phyloP scores from a whole-genome alignment of 1,284 basidiomycete species.

The Fomitiporia mediterranea region DNA sequence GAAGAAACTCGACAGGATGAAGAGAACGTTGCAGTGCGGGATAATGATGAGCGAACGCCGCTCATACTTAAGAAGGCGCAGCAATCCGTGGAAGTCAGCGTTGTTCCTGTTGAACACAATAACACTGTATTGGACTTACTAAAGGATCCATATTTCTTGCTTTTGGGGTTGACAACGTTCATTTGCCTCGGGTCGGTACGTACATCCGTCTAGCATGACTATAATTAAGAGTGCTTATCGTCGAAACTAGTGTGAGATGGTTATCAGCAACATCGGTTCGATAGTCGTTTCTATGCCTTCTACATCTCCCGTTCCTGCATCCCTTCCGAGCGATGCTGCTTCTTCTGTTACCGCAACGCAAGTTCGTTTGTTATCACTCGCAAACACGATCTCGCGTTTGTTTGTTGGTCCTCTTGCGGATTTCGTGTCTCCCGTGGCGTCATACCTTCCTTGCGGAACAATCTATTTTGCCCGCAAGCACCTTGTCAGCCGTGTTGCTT shows the following conservation, averaged over 20 bases:
- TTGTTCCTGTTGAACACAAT: slow-evolving; percentile 28
- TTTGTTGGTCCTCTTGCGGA: slow-evolving; percentile 67
- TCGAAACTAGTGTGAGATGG: slow-evolving; percentile 63
- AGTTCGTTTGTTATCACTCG: slow-evolving; percentile 63
- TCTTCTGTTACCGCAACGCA: slow-evolving; percentile 46
- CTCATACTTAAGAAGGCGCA: slow-evolving; percentile 31
- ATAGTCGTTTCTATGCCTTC: slow-evolving; percentile 61
- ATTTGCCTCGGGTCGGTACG: slow-evolving; percentile 61
- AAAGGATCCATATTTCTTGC: slow-evolving; percentile 58
- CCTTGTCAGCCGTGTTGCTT: slow-evolving; percentile 53
- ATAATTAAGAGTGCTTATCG: background rate
- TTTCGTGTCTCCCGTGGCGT: slow-evolving; percentile 55
- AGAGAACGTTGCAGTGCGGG: slow-evolving; percentile 4
- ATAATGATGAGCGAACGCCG: slow-evolving; percentile 37
- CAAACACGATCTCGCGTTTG: slow-evolving; percentile 69
- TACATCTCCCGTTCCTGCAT: slow-evolving; percentile 23
- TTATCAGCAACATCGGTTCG: slow-evolving; percentile 73
- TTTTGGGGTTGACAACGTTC: slow-evolving; percentile 38
- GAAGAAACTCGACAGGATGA: slow-evolving; percentile 17
- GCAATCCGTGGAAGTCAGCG: slow-evolving; percentile 23
- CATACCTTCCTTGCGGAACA: slow-evolving; percentile 34
- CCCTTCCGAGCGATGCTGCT: slow-evolving; percentile 26
- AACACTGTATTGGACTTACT: slow-evolving; percentile 43
- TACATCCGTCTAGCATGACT: slow-evolving; percentile 19
- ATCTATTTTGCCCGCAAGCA: slow-evolving; percentile 43